Evolutionary conservation across 2,329 filamentous ascomycete species (phyloP).

Genomic region (Monascus ruber): DNA sequence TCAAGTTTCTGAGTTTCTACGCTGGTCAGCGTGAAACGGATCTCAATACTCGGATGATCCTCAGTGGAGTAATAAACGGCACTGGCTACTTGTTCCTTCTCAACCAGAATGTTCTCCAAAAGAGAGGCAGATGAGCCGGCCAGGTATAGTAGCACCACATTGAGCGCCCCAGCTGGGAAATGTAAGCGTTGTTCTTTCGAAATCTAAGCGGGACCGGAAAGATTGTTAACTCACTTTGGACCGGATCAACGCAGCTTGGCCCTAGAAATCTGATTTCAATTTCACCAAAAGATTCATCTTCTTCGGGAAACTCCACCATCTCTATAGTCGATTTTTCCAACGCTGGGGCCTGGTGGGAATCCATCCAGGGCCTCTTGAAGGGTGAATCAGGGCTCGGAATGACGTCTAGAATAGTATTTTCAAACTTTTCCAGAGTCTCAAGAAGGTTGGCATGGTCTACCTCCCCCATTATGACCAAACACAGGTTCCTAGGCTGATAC

Average conservation of each 20-base stretch:
- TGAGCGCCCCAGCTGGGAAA: conserved; percentile 53
- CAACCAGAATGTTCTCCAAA: conserved; percentile 82
- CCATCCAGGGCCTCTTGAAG: conserved; percentile 83
- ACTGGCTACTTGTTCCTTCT: conserved; percentile 84
- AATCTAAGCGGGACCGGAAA: conserved; percentile 1
- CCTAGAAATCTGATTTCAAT: conserved; percentile 79
- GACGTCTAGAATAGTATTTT: conserved; percentile 70
- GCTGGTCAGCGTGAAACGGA: conserved; percentile 75
- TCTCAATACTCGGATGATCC: conserved; percentile 65
- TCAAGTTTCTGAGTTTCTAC: conserved; percentile 78
- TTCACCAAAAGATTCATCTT: conserved; percentile 88
- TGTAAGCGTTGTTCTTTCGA: conserved; percentile 5
- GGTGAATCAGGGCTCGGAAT: conserved; percentile 64
- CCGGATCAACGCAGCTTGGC: conserved; percentile 61
- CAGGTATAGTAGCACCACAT: conserved; percentile 72
- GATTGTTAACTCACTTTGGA: conserved; percentile 39
- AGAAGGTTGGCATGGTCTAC: conserved; percentile 73
- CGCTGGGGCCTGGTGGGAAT: conserved; percentile 65
- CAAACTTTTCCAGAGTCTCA: conserved; percentile 73
- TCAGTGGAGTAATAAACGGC: conserved; percentile 72
- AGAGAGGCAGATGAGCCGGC: conserved; percentile 88
- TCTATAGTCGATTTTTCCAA: conserved; percentile 63
- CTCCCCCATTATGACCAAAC: conserved; percentile 83
- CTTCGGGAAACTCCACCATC: conserved; percentile 84
- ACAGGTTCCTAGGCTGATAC: conserved; percentile 96